These are phyloP conservation scores for Fusarium begoniae DNA, from an alignment of 2,329 filamentous ascomycete genomes.

Conservation along the genomic window DNA sequence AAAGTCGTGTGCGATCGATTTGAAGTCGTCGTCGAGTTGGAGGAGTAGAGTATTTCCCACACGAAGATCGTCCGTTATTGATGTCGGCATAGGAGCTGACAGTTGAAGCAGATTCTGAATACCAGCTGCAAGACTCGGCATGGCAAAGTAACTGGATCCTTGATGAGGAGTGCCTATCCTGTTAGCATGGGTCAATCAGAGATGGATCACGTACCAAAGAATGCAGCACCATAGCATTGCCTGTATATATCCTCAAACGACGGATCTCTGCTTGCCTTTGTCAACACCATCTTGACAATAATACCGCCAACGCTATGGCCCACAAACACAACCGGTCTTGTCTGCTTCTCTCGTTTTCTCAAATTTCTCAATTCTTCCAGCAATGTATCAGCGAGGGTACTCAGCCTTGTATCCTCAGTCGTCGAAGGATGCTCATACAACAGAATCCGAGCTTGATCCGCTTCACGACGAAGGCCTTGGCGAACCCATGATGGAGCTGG, in stretches of 20 bases:
- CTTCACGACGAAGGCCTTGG: conserved; percentile 60
- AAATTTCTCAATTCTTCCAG: conserved; percentile 54
- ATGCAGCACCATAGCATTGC: conserved; percentile 68
- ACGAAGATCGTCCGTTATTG: conserved; percentile 60
- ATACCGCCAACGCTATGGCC: conserved; percentile 70
- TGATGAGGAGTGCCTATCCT: conserved; percentile 65
- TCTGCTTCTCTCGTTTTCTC: conserved; percentile 46
- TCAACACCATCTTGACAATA: conserved; percentile 65
- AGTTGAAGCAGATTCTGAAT: conserved; percentile 63
- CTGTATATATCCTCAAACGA: conserved; percentile 57
- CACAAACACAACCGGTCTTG: conserved; percentile 67
- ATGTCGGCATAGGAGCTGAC: conserved; percentile 58
- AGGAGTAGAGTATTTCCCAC: conserved; percentile 60
- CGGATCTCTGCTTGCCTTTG: conserved; percentile 54
- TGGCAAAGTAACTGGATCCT: conserved; percentile 70
- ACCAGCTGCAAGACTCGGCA: conserved; percentile 62
- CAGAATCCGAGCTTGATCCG: conserved; percentile 59
- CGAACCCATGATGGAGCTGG: conserved; percentile 59
- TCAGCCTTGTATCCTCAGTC: conserved; percentile 52
- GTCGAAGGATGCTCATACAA: conserved; percentile 61
- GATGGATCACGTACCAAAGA: conserved; percentile 58
- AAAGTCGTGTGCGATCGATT: conserved; percentile 64
- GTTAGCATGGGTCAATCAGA: background rate
- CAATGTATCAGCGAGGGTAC: conserved; percentile 57
- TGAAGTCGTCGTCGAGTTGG: conserved; percentile 63